Evolutionary conservation across 345 rosid genomes (phyloP).

Genomic region (Populus nigra): DNA sequence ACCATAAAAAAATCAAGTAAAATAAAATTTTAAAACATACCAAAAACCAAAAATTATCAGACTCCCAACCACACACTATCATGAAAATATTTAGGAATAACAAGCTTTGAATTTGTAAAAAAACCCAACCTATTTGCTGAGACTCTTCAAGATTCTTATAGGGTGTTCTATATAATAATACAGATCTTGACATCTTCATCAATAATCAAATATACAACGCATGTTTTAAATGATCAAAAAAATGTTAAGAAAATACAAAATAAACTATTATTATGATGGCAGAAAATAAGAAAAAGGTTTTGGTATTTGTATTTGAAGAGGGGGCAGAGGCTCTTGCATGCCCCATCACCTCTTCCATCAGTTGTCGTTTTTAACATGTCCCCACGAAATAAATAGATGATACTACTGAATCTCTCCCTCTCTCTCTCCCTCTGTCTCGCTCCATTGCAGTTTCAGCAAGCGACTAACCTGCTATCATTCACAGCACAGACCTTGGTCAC

Average conservation of each 20-base stretch:
- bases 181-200: background rate
- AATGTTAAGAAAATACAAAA: background rate
- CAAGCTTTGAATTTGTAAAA: background rate
- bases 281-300: background rate
- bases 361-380: background rate
- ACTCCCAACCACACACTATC: accelerated
- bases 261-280: background rate
- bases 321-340: background rate
- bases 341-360: background rate
- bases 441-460: background rate
- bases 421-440: too few relatives aligned
- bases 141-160: background rate
- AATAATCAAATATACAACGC: background rate
- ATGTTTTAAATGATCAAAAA: background rate
- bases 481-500: background rate
- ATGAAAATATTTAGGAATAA: too few relatives aligned
- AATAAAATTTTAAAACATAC: accelerated
- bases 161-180: too few relatives aligned
- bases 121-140: background rate
- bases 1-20: too few relatives aligned
- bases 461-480: background rate
- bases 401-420: background rate
- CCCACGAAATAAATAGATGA: background rate
- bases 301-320: background rate
- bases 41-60: accelerated